Base-by-base conservation (phyloP, 2,329 filamentous ascomycete genomes). In the Aquanectria penicillioides region DNA sequence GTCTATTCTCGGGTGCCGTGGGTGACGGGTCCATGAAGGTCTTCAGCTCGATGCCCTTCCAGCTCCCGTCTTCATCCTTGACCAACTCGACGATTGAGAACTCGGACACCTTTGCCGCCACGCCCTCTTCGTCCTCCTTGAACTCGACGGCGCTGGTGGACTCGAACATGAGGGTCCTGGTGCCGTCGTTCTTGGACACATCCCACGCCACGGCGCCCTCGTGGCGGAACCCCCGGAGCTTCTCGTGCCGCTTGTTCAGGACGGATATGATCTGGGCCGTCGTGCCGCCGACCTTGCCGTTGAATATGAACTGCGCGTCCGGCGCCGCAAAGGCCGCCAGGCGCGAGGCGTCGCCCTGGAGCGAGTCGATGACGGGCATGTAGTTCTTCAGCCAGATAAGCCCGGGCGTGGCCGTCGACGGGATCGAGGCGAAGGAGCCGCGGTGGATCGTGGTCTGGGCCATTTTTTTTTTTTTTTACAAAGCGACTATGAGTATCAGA, bases 131-230 rank as follows among this genome's bases (percentile, higher is more conserved):
- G 28, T 46, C 41, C 12, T 6, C 28, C 26, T 23, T 46, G 41
- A 46, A 46, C 17, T 13, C 18, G 8, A 17, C 12, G 8, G 12
- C 7, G 18, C 41, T 46, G 7, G 41, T 15, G 5, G 41, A 46
- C 28, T 46, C 41, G 10, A 33, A 46, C 41, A 46, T 46, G 41
- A 46, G 26, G 12, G 41, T 46, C 26, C 41, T 49, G 5, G 22
- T 28, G 22, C 22, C 15, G 29, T 17, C 17, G 26, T 17, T 13
- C 20, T 34, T 48, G 29, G n/a, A 17, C 9, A 34, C n/a, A 29
- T 47, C 43, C 43, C 43, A 47, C 29, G 44, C 44, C 31, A 34
- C 44, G 5, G 20, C 20, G 44, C 44, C 44, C 11, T 48, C 44
- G 44, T 48, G 44, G 8, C 31, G 44, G 22, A 48, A 48, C 31